phyloP scores from a whole-genome alignment of 805 yeast genomes.

The Ogataea methylovora region DNA sequence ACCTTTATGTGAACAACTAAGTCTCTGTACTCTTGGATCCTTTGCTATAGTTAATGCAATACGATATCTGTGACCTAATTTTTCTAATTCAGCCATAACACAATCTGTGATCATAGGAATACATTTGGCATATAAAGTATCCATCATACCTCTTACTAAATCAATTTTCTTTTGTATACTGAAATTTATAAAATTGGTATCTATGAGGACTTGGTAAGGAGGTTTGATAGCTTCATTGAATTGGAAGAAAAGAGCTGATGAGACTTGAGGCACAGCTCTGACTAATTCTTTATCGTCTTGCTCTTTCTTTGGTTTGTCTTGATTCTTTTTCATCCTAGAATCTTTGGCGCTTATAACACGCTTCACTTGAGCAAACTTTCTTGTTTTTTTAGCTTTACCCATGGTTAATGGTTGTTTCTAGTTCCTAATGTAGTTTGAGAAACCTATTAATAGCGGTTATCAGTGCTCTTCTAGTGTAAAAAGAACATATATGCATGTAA shows the following conservation, averaged over 20 bases:
- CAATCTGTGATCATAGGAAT: slow-evolving; percentile 95
- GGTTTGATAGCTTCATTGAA: slow-evolving; percentile 92
- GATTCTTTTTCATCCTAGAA: slow-evolving; percentile 44
- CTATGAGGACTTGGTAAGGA: slow-evolving; percentile 94
- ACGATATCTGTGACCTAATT: slow-evolving; percentile 88
- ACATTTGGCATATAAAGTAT: slow-evolving; percentile 87
- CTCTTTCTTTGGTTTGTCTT: slow-evolving; percentile 29
- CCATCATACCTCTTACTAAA: slow-evolving; percentile 96
- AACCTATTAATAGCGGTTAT: too few relatives aligned
- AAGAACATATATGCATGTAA: too few relatives aligned
- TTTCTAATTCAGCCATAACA: slow-evolving; percentile 96
- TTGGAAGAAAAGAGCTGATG: slow-evolving; percentile 92
- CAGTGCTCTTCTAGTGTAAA: too few relatives aligned
- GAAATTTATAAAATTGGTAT: slow-evolving; percentile 95
- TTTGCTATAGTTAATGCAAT: slow-evolving; percentile 89
- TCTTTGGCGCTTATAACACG: slow-evolving; percentile 73
- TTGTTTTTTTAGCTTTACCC: slow-evolving; percentile 96
- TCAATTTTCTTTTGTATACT: slow-evolving; percentile 95
- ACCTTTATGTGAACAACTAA: slow-evolving; percentile 89
- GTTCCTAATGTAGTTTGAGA: too few relatives aligned
- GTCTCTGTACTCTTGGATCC: slow-evolving; percentile 83
- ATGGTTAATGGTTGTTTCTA: too few relatives aligned
- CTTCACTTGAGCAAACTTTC: slow-evolving; percentile 93
- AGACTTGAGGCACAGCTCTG: slow-evolving; percentile 80
- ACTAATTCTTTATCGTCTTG: slow-evolving; percentile 73